Base-by-base conservation (phyloP, 371 early-diverging fungal species). In the Zychaea mexicana region DNA sequence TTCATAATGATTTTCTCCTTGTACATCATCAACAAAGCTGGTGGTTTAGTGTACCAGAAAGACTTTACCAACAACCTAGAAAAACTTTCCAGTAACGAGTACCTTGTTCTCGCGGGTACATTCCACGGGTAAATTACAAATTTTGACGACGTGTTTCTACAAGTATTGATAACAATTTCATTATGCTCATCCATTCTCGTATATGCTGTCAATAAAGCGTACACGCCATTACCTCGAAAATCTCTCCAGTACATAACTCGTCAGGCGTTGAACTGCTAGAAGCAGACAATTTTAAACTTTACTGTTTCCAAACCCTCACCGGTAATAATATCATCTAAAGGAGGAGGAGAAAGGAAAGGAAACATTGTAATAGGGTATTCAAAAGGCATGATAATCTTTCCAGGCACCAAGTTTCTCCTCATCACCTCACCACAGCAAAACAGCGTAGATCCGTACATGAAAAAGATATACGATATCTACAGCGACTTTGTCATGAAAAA, bases 401-500 rank as follows among this genome's bases (percentile, higher is more conserved):
- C 70, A 94, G 97, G 96, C n/a, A 93, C 91, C 59, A 97, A 98
- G 76, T 94, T 98, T 73, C 78, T 98, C 22, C 75, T 98, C 8
- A 81, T 95, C 19, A 89, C 97, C 2, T 95, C 93, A 65, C 89
- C 92, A 7, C 71, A 81, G 19, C 92, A 93, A 49, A 74, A 78
- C 26, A 88, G 84, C 59, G 85, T 90, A n/a, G 93, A 95, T 28
- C 71, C 76, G 1, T 76, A 88, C 9, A 28, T 96, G 85, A 81
- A 85, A 36, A 87, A 79, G 63, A 85, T 96, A 13, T 97, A 99
- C 65, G 91, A 92, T 60, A 74, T 92, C 7, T 99, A 98, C 74
- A 88, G 95, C 61, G 97, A 99, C 72, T 99, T 90, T 74, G 98
- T 94, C 30, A 94, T 98, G 92, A 98, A 98, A 83, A 98, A 98